A percentile compares a stretch with the other conserved stretches of the same genome.
phyloP scores from a whole-genome alignment of 2,329 filamentous ascomycete species.

The Colletotrichum musicola region DNA sequence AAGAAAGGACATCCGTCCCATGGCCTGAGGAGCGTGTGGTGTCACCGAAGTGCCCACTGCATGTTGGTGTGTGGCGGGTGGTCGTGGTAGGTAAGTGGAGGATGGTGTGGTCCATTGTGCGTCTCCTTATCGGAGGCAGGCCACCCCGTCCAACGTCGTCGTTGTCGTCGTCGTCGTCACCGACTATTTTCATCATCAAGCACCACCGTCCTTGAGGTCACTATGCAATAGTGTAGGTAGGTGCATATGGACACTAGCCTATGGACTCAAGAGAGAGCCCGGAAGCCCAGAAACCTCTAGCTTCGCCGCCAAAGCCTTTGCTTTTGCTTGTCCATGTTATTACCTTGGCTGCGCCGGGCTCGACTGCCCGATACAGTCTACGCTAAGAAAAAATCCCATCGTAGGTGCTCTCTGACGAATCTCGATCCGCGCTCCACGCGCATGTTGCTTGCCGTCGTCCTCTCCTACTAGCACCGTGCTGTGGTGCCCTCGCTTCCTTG shows the following conservation, averaged over 20 bases:
- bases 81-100: background rate
- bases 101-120: background rate
- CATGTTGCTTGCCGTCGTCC: slow-evolving; percentile 34
- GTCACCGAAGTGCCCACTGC: background rate
- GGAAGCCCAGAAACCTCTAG: background rate
- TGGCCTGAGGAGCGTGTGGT: background rate
- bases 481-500: slow-evolving; percentile 6
- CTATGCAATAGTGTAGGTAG: too few species aligned
- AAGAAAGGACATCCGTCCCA: background rate
- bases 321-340: too few species aligned
- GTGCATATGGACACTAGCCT: too few species aligned
- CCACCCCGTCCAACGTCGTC: slow-evolving; percentile 18
- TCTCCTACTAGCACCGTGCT: slow-evolving; percentile 16
- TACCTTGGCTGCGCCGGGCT: slow-evolving; percentile 8
- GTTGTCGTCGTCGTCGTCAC: slow-evolving; percentile 15
- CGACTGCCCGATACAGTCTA: slow-evolving; percentile 35
- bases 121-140: slow-evolving; percentile 25
- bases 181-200: slow-evolving; percentile 24
- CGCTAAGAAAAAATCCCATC: slow-evolving; percentile 36
- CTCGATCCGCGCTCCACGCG: slow-evolving; percentile 38
- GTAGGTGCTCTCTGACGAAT: slow-evolving; percentile 18
- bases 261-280: too few species aligned
- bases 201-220: background rate
- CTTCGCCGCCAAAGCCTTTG: slow-evolving; percentile 3
- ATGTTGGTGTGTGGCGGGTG: background rate